These are phyloP conservation scores for Phtheirospermum japonicum DNA, from an alignment of 257 asterid species.

Conservation along the genomic window DNA sequence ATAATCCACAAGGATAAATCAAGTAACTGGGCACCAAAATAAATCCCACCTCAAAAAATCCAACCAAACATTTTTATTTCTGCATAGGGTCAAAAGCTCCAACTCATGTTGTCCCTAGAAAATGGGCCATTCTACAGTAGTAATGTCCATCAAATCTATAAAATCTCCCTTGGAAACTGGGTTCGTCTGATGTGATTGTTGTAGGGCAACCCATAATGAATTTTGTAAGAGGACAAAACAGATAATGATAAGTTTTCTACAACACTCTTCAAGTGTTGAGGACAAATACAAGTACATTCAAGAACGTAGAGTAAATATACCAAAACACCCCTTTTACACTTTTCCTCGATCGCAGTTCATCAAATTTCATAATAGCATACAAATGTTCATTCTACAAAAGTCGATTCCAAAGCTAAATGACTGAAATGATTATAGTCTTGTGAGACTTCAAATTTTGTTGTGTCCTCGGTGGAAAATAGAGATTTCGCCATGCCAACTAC, in stretches of 20 bases:
- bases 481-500: constrained; percentile 83
- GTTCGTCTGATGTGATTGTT: not conserved
- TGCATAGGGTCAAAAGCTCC: not conserved
- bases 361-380: not conserved
- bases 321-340: no score
- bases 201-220: not conserved
- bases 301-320: no score
- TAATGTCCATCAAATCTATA: constrained; percentile 1
- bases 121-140: constrained; percentile 2
- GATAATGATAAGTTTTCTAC: no score
- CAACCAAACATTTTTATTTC: not conserved
- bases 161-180: not conserved
- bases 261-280: no score
- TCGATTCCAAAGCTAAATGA: not conserved
- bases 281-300: no score
- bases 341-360: not conserved
- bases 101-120: constrained; percentile 18
- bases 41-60: constrained; percentile 7
- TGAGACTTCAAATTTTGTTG: constrained; percentile 17
- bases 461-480: constrained; percentile 34
- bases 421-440: no score
- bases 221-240: no score
- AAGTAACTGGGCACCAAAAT: constrained; percentile 15
- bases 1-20: constrained; percentile 6
- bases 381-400: constrained; percentile 8